Percentiles rank a stretch among this genome's conserved stretches.
These are phyloP conservation scores for Daldinia childiae DNA, from an alignment of 495 filamentous ascomycete genomes.

Conservation along the genomic window DNA sequence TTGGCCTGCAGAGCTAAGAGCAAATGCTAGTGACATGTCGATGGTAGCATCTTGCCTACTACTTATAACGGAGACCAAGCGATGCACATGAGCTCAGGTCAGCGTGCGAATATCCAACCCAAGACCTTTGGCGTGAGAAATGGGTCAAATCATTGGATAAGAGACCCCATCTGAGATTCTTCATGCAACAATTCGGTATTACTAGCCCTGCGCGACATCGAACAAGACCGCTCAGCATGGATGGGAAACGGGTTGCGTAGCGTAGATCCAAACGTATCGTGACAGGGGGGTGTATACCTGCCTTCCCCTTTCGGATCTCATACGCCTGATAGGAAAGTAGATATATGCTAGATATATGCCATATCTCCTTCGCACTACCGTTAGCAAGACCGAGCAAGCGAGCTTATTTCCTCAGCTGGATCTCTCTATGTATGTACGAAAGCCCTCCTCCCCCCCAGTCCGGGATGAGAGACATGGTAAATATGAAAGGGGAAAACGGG, in stretches of 20 bases:
- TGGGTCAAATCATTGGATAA: constrained; percentile 22
- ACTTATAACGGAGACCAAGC: constrained; percentile 12
- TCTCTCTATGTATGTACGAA: no score
- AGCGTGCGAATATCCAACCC: constrained; percentile 36
- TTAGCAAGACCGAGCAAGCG: not conserved
- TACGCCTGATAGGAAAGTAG: not conserved
- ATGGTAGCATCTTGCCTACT: constrained; percentile 1
- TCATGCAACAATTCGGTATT: constrained; percentile 22
- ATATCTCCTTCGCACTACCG: not conserved
- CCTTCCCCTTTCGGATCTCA: constrained; percentile 36
- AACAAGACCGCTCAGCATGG: not conserved
- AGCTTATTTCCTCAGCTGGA: not conserved
- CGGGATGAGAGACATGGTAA: constrained; percentile 12
- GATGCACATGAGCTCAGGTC: constrained; percentile 9
- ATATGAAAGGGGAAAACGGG: constrained; percentile 38
- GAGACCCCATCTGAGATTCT: constrained; percentile 25
- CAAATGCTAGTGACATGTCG: not conserved
- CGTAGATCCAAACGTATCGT: not conserved
- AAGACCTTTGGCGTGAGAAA: constrained; percentile 7
- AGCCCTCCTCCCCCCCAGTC: no score
- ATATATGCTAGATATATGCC: not conserved
- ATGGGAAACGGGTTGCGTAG: not conserved
- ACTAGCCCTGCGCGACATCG: constrained; percentile 24
- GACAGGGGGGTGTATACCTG: constrained; percentile 10
- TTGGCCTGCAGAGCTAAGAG: constrained; percentile 3